These are phyloP conservation scores for Cladorrhinum sp. DNA, from an alignment of 2,329 filamentous ascomycete species.

Conservation along the genomic window DNA sequence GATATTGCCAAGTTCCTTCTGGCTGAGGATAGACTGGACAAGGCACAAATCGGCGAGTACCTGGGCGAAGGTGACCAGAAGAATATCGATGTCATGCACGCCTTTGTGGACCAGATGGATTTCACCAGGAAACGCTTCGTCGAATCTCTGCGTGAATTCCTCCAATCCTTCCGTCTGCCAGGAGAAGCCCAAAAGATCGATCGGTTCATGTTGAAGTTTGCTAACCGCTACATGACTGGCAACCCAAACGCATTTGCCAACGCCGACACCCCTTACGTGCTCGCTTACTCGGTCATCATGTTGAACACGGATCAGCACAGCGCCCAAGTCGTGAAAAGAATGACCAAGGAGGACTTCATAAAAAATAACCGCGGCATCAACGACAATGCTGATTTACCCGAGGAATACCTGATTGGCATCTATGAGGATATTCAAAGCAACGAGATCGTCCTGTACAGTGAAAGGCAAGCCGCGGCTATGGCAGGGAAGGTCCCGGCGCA, in stretches of 20 bases:
- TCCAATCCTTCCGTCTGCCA: slow-evolving; percentile 91
- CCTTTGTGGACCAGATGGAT: slow-evolving; percentile 94
- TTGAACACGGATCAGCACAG: slow-evolving; percentile 96
- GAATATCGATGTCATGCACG: slow-evolving; percentile 97
- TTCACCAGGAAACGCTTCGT: slow-evolving; percentile 90
- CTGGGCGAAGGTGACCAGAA: slow-evolving; percentile 89
- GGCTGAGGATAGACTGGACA: slow-evolving; percentile 80
- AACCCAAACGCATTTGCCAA: slow-evolving; percentile 98
- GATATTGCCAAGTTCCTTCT: slow-evolving; percentile 84
- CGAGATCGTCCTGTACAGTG: slow-evolving; percentile 92
- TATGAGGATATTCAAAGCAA: slow-evolving; percentile 89
- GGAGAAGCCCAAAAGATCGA: slow-evolving; percentile 99
- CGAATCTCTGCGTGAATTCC: slow-evolving; percentile 82
- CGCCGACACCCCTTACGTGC: slow-evolving; percentile 93
- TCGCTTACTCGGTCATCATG: slow-evolving; percentile 95
- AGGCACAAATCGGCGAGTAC: slow-evolving; percentile 89
- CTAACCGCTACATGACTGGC: slow-evolving; percentile 88
- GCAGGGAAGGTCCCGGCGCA: slow-evolving; percentile 62
- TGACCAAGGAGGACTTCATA: slow-evolving; percentile 97
- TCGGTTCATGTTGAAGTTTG: slow-evolving; percentile 99
- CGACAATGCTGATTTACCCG: slow-evolving; percentile 86
- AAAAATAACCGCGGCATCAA: slow-evolving; percentile 99
- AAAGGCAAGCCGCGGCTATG: slow-evolving; percentile 84
- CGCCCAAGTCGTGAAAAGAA: slow-evolving; percentile 74
- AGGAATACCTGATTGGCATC: slow-evolving; percentile 85